phyloP scores from a whole-genome alignment of 257 asterid species.

The Gentiana straminea region DNA sequence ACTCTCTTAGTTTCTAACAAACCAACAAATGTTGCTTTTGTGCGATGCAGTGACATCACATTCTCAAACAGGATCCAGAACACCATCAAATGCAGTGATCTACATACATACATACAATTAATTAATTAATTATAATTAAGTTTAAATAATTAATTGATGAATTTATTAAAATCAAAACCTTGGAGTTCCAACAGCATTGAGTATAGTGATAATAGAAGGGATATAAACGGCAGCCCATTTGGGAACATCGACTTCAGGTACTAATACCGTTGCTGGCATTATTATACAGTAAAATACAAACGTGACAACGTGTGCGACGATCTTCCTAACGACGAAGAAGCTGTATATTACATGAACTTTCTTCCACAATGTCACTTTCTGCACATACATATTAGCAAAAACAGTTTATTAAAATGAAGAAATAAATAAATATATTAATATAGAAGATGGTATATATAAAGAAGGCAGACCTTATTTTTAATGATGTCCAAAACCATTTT shows the following conservation, averaged over 20 bases:
- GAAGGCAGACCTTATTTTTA: constrained; percentile 40
- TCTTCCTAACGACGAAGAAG: constrained; percentile 69
- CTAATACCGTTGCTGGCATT: constrained; percentile 48
- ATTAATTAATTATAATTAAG: not conserved
- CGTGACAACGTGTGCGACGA: constrained; percentile 52
- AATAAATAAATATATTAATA: not conserved
- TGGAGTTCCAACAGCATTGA: constrained; percentile 61
- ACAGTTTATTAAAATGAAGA: not conserved
- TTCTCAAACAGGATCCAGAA: constrained; percentile 82
- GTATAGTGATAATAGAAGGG: constrained; percentile 42
- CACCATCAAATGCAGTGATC: constrained; percentile 52
- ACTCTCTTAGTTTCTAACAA: constrained; percentile 45
- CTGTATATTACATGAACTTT: constrained; percentile 62
- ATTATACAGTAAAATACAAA: constrained; percentile 62
- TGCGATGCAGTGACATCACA: constrained; percentile 64
- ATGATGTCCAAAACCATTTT: constrained; percentile 48
- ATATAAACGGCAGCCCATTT: constrained; percentile 55
- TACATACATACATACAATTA: constrained; percentile 4
- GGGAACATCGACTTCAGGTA: constrained; percentile 58
- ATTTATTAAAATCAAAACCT: constrained; percentile 20
- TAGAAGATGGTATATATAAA: too few relatives aligned
- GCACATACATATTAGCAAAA: constrained; percentile 2
- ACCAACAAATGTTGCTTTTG: constrained; percentile 53
- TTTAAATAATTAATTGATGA: too few relatives aligned
- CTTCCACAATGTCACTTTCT: constrained; percentile 54